A percentile compares a stretch with the other conserved stretches of the same genome.
Evolutionary conservation across 1,284 basidiomycete genomes (phyloP).

Genomic region (Ganoderma meredithae): DNA sequence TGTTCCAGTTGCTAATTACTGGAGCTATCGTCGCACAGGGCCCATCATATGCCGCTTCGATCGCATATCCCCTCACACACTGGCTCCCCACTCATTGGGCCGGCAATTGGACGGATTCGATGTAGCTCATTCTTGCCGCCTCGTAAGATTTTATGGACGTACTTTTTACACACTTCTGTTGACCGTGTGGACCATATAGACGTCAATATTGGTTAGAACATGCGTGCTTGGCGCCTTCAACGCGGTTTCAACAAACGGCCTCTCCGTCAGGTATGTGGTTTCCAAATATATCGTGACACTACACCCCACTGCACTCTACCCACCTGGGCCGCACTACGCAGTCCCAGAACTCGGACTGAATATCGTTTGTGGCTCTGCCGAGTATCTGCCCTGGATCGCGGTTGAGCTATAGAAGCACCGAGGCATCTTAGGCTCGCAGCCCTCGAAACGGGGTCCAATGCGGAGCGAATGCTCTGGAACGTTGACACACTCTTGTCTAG

Average conservation of each 20-base stretch:
- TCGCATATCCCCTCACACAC: background rate
- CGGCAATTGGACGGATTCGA: background rate
- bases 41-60: background rate
- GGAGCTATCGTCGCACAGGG: background rate
- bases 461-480: background rate
- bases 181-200: background rate
- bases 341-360: background rate
- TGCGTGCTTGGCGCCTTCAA: background rate
- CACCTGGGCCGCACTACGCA: background rate
- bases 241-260: background rate
- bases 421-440: background rate
- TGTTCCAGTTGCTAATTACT: background rate
- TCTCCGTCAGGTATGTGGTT: background rate
- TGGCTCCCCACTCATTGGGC: background rate
- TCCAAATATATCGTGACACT: background rate
- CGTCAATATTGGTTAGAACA: background rate
- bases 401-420: background rate
- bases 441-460: background rate
- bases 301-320: background rate
- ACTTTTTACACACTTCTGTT: background rate
- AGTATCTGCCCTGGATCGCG: background rate
- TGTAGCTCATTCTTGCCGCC: background rate
- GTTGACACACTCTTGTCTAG: background rate
- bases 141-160: background rate
- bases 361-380: background rate